Conservation (phyloP, 352 stramenopile species). For the Phytophthora ramorum region DNA sequence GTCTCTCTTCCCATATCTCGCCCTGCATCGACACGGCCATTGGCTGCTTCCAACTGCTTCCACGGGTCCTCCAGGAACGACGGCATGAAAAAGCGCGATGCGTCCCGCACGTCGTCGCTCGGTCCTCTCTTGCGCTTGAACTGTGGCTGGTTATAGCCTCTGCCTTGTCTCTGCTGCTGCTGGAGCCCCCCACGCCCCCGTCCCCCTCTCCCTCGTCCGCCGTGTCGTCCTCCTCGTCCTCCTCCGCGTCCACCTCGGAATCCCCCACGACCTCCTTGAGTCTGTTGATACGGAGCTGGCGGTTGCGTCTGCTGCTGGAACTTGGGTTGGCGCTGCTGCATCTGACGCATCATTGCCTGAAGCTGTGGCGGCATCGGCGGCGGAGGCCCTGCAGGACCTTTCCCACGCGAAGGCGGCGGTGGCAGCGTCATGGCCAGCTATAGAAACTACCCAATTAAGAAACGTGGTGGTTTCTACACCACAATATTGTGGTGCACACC, state of each 20-base stretch:
- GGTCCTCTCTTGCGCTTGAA: constrained; percentile 58
- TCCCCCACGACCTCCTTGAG: constrained; percentile 20
- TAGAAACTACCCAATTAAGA: background rate
- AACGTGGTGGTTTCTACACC: too few species aligned
- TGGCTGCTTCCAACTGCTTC: constrained; percentile 39
- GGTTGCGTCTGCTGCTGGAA: constrained; percentile 34
- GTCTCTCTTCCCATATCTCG: background rate
- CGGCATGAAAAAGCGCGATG: constrained; percentile 64
- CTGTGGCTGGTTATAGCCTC: constrained; percentile 20
- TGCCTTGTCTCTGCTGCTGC: constrained; percentile 31
- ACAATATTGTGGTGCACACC: background rate
- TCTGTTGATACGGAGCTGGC: constrained; percentile 9
- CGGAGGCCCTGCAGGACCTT: constrained; percentile 1
- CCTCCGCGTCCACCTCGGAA: constrained; percentile 20
- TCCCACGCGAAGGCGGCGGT: constrained; percentile 22
- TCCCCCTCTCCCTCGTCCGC: constrained; percentile 18
- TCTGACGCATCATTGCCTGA: constrained; percentile 62
- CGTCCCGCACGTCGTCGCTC: constrained; percentile 51
- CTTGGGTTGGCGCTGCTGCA: constrained; percentile 53
- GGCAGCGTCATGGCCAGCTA: constrained; percentile 22
- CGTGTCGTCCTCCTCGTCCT: background rate
- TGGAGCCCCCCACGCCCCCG: constrained; percentile 30
- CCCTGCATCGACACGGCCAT: background rate
- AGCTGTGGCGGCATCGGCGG: constrained; percentile 54
- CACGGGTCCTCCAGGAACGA: constrained; percentile 79